phyloP scores from a whole-genome alignment of 140 eudicot genomes.

The Ambrosia hybrid region DNA sequence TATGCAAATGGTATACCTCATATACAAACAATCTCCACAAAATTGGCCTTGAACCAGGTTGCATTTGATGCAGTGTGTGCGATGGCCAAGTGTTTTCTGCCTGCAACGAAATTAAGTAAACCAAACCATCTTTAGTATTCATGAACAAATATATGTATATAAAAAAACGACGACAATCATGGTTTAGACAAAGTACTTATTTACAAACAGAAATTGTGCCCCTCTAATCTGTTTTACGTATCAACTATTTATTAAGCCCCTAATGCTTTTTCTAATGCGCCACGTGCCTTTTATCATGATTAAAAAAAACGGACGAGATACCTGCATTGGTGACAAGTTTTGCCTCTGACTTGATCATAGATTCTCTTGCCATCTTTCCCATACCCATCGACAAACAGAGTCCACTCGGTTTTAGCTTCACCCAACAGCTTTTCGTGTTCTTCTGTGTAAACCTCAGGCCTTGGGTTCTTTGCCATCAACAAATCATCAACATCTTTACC shows the following conservation, averaged over 20 bases:
- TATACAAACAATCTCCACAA: slow-evolving; percentile 93
- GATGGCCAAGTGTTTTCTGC: slow-evolving; percentile 93
- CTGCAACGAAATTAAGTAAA: slow-evolving; percentile 41
- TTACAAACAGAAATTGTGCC: no score
- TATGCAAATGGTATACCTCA: slow-evolving; percentile 51
- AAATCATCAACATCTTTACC: slow-evolving; percentile 25
- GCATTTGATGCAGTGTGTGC: slow-evolving; percentile 77
- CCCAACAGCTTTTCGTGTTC: slow-evolving; percentile 88
- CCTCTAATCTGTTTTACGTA: no score
- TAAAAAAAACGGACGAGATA: background rate
- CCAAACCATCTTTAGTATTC: background rate
- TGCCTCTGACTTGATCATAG: slow-evolving; percentile 76
- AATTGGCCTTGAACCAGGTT: slow-evolving; percentile 79
- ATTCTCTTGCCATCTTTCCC: slow-evolving; percentile 74
- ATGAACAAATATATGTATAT: background rate
- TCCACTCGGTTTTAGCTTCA: slow-evolving; percentile 67
- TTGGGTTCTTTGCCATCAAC: slow-evolving; percentile 45
- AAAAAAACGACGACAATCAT: background rate
- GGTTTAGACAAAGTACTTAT: no score
- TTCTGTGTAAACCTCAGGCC: slow-evolving; percentile 75
- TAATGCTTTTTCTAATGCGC: no score
- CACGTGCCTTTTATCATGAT: background rate
- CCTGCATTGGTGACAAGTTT: slow-evolving; percentile 98
- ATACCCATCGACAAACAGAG: slow-evolving; percentile 82
- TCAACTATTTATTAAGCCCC: no score